Base-by-base conservation (phyloP, 1,139 yeast genomes). In the Spathaspora sp. region DNA sequence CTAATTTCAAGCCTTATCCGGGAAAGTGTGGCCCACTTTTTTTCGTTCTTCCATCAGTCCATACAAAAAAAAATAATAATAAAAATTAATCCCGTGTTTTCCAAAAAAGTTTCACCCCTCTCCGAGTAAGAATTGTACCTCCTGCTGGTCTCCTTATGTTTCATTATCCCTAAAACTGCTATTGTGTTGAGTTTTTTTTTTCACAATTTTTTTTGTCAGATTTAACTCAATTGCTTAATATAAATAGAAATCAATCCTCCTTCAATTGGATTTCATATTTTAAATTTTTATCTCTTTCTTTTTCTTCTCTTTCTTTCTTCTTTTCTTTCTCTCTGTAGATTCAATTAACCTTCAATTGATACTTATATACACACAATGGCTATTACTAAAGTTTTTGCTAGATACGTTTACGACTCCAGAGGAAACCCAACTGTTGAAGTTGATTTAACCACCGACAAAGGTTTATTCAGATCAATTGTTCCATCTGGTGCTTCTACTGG, bases 391-490 rank as follows among this genome's bases (percentile, higher is more conserved):
- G 76, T 89, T 62, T 82, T 78, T 74, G 88, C 97, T 63, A 88
- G 97, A 78, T 84, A 83, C 78, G 95, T 90, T 73, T 90, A 90
- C 84, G 97, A 90, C 78, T 89, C 97, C 60, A 88, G 97, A 78
- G 97, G 96, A 76, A 90, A 90, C 82, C 97, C 97, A 74, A 90
- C 97, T 57, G 97, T 90, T 61, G 97, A 90, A 81, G 97, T 89
- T 59, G 96, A 90, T 65, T 64, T 89, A 60, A 78, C 85, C 80
- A 90, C 97, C 63, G 89, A 78, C 55, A 81, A 84, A 64, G 97
- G 97, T 65, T 68, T 80, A 57, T 89, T 87, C 89, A 85, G 96
- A 74, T 81, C 96, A 59, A 89, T 89, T 64, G 97, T 90, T 54
- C 97, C 97, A 69, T 88, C 96, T 56, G 97, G 97, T 75, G 97